These are phyloP conservation scores for Bipolaris bicolor DNA, from an alignment of 2,329 filamentous ascomycete genomes.

Conservation along the genomic window DNA sequence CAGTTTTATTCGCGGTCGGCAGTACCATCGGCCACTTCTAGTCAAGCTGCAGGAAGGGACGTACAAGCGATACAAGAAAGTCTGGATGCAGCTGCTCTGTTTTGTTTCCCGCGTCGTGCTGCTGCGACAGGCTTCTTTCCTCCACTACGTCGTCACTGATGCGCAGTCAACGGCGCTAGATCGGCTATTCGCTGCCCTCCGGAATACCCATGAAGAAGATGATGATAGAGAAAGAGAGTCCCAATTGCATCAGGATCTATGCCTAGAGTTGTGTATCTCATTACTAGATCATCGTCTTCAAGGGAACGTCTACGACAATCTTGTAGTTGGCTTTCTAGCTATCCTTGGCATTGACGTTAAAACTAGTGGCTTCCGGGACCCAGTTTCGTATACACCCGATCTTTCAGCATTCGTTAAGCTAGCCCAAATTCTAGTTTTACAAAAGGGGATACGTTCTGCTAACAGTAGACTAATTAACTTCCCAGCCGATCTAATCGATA, in stretches of 20 bases:
- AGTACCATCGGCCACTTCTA: neutral
- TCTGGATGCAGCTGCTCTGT: neutral
- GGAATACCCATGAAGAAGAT: neutral
- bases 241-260: neutral
- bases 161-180: slow-evolving; percentile 2
- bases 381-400: slow-evolving; percentile 1
- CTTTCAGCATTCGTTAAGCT: slow-evolving; percentile 1
- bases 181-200: neutral
- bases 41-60: slow-evolving; percentile 1
- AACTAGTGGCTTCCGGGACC: neutral
- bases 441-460: neutral
- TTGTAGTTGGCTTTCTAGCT: neutral
- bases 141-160: neutral
- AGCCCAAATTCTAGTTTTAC: slow-evolving; percentile 2
- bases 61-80: slow-evolving; percentile 2
- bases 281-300: neutral
- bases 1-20: neutral
- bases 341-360: neutral
- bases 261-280: neutral
- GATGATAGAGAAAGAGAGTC: neutral
- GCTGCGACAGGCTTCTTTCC: neutral
- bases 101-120: neutral
- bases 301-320: neutral
- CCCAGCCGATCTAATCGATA: neutral
- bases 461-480: neutral